Base-by-base conservation (phyloP, 768 basidiomycete genomes). In the Macrolepiota dolichaula region DNA sequence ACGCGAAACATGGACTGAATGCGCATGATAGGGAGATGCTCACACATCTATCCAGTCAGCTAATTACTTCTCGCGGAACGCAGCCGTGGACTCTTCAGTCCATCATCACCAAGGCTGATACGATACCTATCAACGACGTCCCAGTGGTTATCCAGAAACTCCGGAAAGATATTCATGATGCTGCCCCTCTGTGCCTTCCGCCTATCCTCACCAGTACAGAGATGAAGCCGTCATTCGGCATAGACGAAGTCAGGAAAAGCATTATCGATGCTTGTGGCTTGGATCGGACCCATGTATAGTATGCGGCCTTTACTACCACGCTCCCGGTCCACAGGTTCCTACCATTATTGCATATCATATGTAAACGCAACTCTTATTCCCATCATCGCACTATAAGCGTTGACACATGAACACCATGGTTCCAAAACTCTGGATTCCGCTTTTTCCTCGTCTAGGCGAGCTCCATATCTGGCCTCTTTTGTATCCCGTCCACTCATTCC, bases 91-190 rank as follows among this genome's bases (percentile, higher is more conserved):
- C 88, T 0, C 72, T 92, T 1, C 91, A 92, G 66, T 79, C 88
- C 1, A 74, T 92, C 61, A 81, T 92, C 65, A 91, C 91, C 46
- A 91, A 91, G 71, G 80, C 78, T 1, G 90, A 92, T 70, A 72
- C 72, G 3, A 74, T 89, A 4, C 73, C 77, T 2, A 15, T 64
- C 12, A 66, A 71, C 7, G 66, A 76, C 25, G 70, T 80, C 2
- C 62, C 71, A 9, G 61, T 68, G 12, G 72, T 71, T 0, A 69
- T 89, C 32, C 66, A 73, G 27, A 70, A 70, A 46, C 78, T 89
- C 56, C 77, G 74, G 59, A 69, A 75, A 55, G 77, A 81, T 25
- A 85, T 92, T 64, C 83, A 80, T 67, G 74, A 80, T 19, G 72
- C 74, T 0, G 77, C 81, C 6, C 86, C 89, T 5, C 77, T 85